Conservation (phyloP, 2,329 filamentous ascomycete genomes). For the Beauveria sp. region DNA sequence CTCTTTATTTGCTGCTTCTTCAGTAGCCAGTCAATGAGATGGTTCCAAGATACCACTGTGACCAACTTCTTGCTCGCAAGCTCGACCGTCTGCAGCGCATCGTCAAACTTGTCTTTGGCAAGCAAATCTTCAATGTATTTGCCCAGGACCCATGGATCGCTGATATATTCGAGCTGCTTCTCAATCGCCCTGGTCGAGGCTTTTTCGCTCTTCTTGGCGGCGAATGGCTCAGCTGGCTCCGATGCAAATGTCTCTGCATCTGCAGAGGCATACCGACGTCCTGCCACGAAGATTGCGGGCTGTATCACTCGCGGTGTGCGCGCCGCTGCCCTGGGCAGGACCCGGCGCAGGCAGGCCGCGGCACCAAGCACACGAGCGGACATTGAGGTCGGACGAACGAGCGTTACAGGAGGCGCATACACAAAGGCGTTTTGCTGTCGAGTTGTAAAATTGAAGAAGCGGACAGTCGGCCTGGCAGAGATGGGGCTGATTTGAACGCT, state of each 20-base stretch:
- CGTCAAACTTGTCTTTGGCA: conserved; percentile 48
- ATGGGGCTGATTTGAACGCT: neutral
- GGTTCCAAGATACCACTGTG: conserved; percentile 79
- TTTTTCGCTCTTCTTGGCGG: conserved; percentile 18
- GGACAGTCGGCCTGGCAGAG: neutral
- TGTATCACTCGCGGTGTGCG: neutral
- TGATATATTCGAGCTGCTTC: conserved; percentile 53
- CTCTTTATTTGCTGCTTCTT: conserved; percentile 48
- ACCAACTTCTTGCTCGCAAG: conserved; percentile 57
- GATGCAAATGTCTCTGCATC: conserved; percentile 4
- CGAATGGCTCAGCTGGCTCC: conserved; percentile 12
- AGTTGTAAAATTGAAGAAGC: neutral
- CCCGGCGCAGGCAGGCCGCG: conserved; percentile 1
- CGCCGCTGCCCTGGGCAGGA: neutral
- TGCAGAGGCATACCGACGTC: conserved; percentile 14
- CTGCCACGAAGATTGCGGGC: neutral
- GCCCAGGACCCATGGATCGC: conserved; percentile 67
- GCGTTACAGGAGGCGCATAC: neutral
- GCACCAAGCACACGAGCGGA: neutral
- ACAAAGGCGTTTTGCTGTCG: neutral
- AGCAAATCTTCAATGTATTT: conserved; percentile 58
- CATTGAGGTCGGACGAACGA: neutral
- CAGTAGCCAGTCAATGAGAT: conserved; percentile 67
- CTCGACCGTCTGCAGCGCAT: conserved; percentile 62
- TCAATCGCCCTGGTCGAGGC: conserved; percentile 32